Base-by-base conservation (phyloP, 2,329 filamentous ascomycete species). In the Penicillium sp. region DNA sequence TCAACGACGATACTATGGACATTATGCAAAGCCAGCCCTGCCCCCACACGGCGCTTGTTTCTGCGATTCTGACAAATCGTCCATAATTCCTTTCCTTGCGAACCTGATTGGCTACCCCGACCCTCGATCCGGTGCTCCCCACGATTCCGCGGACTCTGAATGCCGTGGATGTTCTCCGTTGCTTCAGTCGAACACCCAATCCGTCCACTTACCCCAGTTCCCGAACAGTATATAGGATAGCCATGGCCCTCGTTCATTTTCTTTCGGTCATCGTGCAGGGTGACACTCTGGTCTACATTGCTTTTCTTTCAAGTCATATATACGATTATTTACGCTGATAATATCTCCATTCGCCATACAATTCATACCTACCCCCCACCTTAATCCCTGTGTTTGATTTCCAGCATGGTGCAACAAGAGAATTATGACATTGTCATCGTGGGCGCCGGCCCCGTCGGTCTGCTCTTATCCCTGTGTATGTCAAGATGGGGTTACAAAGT, bases 401-500 rank as follows among this genome's bases (percentile, higher is more conserved):
- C 32, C 60, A 57, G 19, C 24, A 68, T 68, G 64, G 58, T 55
- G 22, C 57, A 66, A 60, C 58, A 66, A 60, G 74, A 78, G 50
- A 76, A 72, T 47, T 84, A 82, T 69, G 83, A 85, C 62, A 78
- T 79, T 44, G 88, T 95, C 59, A 89, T 95, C 58, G 78, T 95
- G 48, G 90, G 90, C 56, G 90, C 90, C 49, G 90, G 90, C 15
- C 90, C 90, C 4, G 88, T 90, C 35, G 90, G 90, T 48, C 79
- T 95, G 51, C 83, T 94, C 72, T 78, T 95, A 22, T 93, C 88
- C 8, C 89, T 89, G 28, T 91, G 87, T 65, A 79, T 96, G 54
- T 87, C 88, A 53, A 79, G 89, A 73, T 95, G 89, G 88, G 90
- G 90, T 19, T 96, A 95, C 76, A 88, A 82, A 68, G 88, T 96